Conservation (phyloP, 441 rosid genomes). For the Metrosideros polymorpha region DNA sequence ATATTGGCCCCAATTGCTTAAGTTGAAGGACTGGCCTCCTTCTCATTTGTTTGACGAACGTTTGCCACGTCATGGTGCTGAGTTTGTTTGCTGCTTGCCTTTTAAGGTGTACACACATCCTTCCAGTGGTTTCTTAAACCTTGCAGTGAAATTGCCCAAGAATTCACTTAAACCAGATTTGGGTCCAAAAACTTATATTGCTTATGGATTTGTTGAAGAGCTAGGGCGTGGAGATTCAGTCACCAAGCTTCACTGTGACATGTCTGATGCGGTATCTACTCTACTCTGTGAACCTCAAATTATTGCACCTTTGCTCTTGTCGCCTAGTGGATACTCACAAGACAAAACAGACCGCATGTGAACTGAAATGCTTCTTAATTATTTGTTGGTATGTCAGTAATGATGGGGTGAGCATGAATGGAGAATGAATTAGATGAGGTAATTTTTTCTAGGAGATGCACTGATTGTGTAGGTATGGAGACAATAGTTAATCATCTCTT, state of each 20-base stretch:
- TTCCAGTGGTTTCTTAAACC: conserved; percentile 46
- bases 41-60: conserved; percentile 40
- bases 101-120: conserved; percentile 82
- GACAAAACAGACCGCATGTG: neutral
- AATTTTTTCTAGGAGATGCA: neutral
- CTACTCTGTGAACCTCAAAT: neutral
- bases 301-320: neutral
- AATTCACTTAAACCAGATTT: conserved; percentile 64
- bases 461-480: neutral
- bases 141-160: conserved; percentile 50
- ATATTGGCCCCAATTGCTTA: conserved; percentile 60
- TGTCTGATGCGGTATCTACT: conserved; percentile 79
- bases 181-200: conserved; percentile 94
- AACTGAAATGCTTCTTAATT: neutral
- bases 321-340: neutral
- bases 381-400: neutral
- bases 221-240: conserved; percentile 94
- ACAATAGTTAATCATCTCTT: neutral
- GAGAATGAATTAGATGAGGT: neutral
- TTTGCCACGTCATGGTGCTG: conserved; percentile 71
- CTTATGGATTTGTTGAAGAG: conserved; percentile 67
- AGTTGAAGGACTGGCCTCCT: conserved; percentile 93
- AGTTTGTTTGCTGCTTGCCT: conserved; percentile 66
- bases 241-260: conserved; percentile 90
- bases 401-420: neutral